Evolutionary conservation across 2,329 filamentous ascomycete species (phyloP).

Genomic region (Fonsecaea monophora): DNA sequence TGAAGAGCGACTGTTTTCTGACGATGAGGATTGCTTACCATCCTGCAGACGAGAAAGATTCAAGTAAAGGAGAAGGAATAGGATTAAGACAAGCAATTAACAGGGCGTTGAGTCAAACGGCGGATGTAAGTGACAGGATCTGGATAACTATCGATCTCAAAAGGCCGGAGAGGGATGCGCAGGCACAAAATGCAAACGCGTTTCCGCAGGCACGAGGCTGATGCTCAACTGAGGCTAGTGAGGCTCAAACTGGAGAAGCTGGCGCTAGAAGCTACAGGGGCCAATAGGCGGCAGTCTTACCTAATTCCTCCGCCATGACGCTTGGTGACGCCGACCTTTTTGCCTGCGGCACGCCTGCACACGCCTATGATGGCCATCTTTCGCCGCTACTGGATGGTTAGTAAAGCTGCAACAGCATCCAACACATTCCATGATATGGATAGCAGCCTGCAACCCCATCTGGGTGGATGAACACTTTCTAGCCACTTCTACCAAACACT

Average conservation of each 20-base stretch:
- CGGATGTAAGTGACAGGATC: constrained; percentile 1
- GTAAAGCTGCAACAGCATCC: not conserved
- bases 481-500: not conserved
- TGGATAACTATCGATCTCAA: not conserved
- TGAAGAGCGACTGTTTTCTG: constrained; percentile 30
- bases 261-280: constrained; percentile 1
- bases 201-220: constrained; percentile 11
- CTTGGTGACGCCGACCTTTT: constrained; percentile 11
- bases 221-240: not conserved
- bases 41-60: constrained; percentile 36
- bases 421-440: not conserved
- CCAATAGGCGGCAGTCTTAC: constrained; percentile 26
- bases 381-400: constrained; percentile 14
- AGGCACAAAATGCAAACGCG: constrained; percentile 35
- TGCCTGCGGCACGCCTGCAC: constrained; percentile 5
- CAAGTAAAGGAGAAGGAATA: constrained; percentile 44
- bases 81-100: constrained; percentile 27
- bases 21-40: constrained; percentile 27
- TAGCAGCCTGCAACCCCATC: not conserved
- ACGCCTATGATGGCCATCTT: constrained; percentile 35
- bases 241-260: constrained; percentile 21
- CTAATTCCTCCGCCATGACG: constrained; percentile 32
- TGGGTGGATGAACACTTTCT: not conserved
- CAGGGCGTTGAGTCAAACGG: constrained; percentile 1
- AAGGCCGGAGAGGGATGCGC: constrained; percentile 13